Percentiles rank a stretch among this genome's conserved stretches.
Conservation (phyloP, 2,329 filamentous ascomycete genomes). For the Botrytis medusae region DNA sequence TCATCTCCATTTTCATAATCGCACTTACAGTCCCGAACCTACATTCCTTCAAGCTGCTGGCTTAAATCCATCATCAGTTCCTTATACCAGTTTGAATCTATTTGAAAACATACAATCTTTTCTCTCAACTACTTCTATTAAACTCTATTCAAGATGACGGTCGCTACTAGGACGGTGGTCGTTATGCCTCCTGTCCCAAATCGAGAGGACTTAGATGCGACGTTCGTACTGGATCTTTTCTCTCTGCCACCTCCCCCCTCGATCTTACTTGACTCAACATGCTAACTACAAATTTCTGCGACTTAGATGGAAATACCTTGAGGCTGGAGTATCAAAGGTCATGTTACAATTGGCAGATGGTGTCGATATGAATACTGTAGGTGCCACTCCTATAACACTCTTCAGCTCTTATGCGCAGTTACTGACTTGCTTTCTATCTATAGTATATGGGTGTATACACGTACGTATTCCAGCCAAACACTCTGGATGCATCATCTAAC, state of each 20-base stretch:
- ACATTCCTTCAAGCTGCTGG: neutral
- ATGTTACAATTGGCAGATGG: conserved; percentile 91
- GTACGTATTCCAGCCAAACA: conserved; percentile 46
- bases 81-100: neutral
- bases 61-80: neutral
- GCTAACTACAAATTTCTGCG: neutral
- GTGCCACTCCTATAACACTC: conserved; percentile 34
- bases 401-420: conserved; percentile 9
- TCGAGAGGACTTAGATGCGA: conserved; percentile 61
- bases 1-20: neutral
- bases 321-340: conserved; percentile 84
- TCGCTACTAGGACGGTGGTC: conserved; percentile 25
- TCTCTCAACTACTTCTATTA: neutral
- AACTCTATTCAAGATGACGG: conserved; percentile 26
- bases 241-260: neutral
- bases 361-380: conserved; percentile 85
- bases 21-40: neutral
- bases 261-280: neutral
- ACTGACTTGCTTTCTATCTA: conserved; percentile 18
- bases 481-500: conserved; percentile 42
- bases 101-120: neutral
- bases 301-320: conserved; percentile 81
- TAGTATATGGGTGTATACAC: conserved; percentile 97
- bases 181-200: conserved; percentile 59
- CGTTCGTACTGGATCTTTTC: conserved; percentile 47